Conservation (phyloP, 2,329 filamentous ascomycete genomes). For the Ceratocystis destructans region DNA sequence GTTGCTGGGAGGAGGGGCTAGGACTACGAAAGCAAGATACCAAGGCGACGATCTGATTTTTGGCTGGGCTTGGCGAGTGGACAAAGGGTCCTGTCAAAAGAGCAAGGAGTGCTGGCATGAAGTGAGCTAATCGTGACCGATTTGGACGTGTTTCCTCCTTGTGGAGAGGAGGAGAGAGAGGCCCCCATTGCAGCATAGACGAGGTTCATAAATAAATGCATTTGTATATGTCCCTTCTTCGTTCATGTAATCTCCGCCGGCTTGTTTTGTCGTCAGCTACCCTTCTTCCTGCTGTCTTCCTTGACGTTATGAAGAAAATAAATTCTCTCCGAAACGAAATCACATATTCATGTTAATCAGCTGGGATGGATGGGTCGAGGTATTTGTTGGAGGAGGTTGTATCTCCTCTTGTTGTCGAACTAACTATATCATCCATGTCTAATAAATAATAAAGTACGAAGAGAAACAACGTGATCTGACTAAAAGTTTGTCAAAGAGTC, state of each 20-base stretch:
- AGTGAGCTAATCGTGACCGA: no score
- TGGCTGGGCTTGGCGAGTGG: conserved; percentile 1
- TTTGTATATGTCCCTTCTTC: neutral
- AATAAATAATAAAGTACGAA: neutral
- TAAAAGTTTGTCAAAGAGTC: neutral
- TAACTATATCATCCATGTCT: neutral
- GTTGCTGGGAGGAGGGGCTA: no score
- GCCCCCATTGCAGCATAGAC: no score
- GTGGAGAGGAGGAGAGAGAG: neutral
- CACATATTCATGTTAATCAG: neutral
- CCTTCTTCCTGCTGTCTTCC: neutral
- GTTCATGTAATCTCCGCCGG: neutral
- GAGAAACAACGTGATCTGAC: neutral
- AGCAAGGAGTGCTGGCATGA: neutral
- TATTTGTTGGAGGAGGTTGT: no score
- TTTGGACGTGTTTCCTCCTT: no score
- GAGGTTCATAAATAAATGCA: neutral
- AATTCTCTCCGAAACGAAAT: neutral
- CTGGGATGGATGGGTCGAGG: neutral
- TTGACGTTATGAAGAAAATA: neutral
- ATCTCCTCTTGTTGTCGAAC: no score
- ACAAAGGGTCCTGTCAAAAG: conserved; percentile 5
- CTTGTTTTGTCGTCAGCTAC: neutral
- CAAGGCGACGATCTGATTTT: neutral
- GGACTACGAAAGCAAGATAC: neutral